Base-by-base conservation (phyloP, 257 asterid species). In the Penstemon eatonii region DNA sequence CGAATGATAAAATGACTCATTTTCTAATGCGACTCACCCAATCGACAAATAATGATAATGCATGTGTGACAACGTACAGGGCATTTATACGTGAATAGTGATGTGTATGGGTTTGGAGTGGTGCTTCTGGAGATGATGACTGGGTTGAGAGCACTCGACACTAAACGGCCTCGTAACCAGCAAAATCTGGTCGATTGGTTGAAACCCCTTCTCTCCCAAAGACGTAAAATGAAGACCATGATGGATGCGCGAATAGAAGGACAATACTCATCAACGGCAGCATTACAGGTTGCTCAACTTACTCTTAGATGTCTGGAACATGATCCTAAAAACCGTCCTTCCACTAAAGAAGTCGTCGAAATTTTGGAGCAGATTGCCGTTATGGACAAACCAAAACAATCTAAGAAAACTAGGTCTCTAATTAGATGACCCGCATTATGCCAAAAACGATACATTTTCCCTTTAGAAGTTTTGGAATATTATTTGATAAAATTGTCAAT, bases 51-150 rank as follows among this genome's bases (percentile, higher is more conserved):
- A 58, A 39, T 58, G 18, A 13, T 15, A 62, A 4, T 4, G 8
- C 9, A 5, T 43, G 18, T 9, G 1, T 13, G 43, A 39, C 44
- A 42, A 25, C 4, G 13, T 12, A 50, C 73, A 82, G 90, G 91
- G 11, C 91, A 82, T 73, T 79, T 85, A 4, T 82, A 82, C 11
- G 88, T 82, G 75, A 80, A 82, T 80, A 80, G 91, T 58, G 86
- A 85, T 15, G 88, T 85, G 52, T 85, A 85, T 50, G 91, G 91
- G 3, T 85, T 82, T 18, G 91, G 91, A 0, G 88, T 85, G 53
- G 91, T 85, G 80, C 77, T 85, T 72, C 88, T 85, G 12, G 91
- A 85, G 83, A 65, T 82, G 70, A 6, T 85, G 69, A 82, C 91
- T 5, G 88, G 91, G 19, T 64, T 67, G 58, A 75, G 91, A 67